These are phyloP conservation scores for Hymenoscyphus occultus DNA, from an alignment of 2,329 filamentous ascomycete species.

Conservation along the genomic window DNA sequence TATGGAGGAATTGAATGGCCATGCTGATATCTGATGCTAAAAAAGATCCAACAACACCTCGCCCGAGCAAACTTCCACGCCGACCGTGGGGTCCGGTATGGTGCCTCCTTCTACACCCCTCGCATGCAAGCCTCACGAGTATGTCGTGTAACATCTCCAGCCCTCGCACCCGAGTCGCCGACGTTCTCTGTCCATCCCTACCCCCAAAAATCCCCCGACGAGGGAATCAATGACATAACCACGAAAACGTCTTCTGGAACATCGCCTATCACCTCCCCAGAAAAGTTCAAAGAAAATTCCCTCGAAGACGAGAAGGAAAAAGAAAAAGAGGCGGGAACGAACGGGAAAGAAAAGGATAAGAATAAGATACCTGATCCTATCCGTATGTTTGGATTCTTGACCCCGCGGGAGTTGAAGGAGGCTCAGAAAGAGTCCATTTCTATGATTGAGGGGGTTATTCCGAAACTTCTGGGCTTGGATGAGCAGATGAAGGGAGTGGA, in stretches of 20 bases:
- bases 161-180: neutral
- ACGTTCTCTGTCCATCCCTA: neutral
- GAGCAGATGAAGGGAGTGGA: constrained; percentile 63
- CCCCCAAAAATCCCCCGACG: neutral
- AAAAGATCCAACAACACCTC: constrained; percentile 39
- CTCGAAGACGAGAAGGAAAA: constrained; percentile 10
- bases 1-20: no score
- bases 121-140: constrained; percentile 63
- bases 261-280: constrained; percentile 28
- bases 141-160: constrained; percentile 38
- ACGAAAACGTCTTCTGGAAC: neutral
- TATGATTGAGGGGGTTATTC: constrained; percentile 56
- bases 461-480: constrained; percentile 54
- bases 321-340: constrained; percentile 3
- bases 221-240: neutral
- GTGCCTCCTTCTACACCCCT: constrained; percentile 68
- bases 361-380: constrained; percentile 48
- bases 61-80: constrained; percentile 74
- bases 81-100: constrained; percentile 62
- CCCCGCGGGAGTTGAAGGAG: constrained; percentile 46
- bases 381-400: constrained; percentile 53
- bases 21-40: neutral
- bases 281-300: neutral
- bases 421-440: constrained; percentile 59
- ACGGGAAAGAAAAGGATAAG: constrained; percentile 13